Base-by-base conservation (phyloP, 257 asterid genomes). In the Solanum acaule region DNA sequence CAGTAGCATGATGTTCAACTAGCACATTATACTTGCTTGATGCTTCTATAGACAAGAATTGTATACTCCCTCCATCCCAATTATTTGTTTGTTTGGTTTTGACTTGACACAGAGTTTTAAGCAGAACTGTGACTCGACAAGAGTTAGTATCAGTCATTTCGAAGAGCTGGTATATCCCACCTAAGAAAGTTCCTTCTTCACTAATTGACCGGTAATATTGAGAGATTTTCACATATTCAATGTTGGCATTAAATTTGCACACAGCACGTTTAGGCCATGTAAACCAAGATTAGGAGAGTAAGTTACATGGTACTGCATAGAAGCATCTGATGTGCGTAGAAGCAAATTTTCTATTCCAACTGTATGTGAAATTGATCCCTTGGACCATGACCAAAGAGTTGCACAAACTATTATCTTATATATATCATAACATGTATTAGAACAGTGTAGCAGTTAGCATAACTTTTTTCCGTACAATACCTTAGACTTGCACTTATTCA, bases 401-500 rank as follows among this genome's bases (percentile, higher is more conserved):
- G n/a, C n/a, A 14, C 46, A 16, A 4, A 72, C 81, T 34, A 6
- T 72, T 34, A 34, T 72, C 27, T 8, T 6, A 3, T 72, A 72
- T 72, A 13, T 33, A 72, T 34, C 27, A 18, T 13, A 72, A 72
- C 11, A 18, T 72, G 81, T 34, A 72, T 34, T 18, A 4, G 18
- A 79, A 27, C 27, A 79, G 35, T 11, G 33, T n/a, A 77, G 59
- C 56, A 77, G 31, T n/a, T 65, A 61, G 68, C 68, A 61, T 8
- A 25, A 38, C 29, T 2, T 40, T 38, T 38, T 77, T 4, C 12
- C 13, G 34, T 20, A 77, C 59, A 77, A 77, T 77, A 77, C 59
- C 84, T 97, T 97, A 92, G 99, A 97, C 91, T 98, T 97, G 56
- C 83, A 76, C 33, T 76, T 76, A 38, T 77, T 77, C 84, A 77